Evolutionary conservation across 139 green algal genomes (phyloP).

Genomic region (Chlamydomonas sp.): DNA sequence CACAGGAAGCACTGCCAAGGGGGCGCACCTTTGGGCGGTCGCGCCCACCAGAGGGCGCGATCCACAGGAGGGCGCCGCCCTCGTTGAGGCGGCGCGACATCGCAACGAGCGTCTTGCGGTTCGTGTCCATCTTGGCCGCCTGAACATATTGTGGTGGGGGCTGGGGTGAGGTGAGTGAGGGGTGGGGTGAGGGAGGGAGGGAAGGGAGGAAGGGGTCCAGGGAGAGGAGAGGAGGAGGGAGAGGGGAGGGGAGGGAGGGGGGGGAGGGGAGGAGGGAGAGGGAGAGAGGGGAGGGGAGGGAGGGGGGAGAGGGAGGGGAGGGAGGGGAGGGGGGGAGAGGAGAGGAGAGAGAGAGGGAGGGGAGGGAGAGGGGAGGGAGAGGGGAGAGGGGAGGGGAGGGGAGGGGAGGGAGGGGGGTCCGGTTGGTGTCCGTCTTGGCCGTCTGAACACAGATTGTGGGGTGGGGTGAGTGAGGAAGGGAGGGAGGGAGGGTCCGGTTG

Average conservation of each 20-base stretch:
- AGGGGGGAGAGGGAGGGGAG: neutral
- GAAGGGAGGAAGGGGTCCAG: neutral
- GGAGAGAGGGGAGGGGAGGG: neutral
- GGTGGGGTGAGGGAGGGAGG: neutral
- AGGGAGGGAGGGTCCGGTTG: too few species aligned
- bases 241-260: neutral
- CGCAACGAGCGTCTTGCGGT: constrained; percentile 14
- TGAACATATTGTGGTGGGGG: constrained; percentile 60
- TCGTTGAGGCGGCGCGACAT: constrained; percentile 46
- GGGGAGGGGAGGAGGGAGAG: too few species aligned
- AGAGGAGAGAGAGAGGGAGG: neutral
- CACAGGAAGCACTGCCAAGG: too few species aligned
- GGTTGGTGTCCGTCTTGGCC: too few species aligned
- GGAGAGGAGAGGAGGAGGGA: neutral
- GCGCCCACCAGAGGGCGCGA: constrained; percentile 79
- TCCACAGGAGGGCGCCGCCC: constrained; percentile 84
- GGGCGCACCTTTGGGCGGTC: constrained; percentile 77
- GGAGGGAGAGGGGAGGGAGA: neutral
- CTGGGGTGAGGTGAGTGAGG: neutral
- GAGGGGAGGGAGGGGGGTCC: too few species aligned
- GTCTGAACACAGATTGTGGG: too few species aligned
- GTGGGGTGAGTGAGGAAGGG: too few species aligned
- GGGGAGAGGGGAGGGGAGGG: too few species aligned
- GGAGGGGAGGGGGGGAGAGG: too few species aligned
- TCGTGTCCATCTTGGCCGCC: constrained; percentile 38